Base-by-base conservation (phyloP, 2,329 filamentous ascomycete genomes). In the Aspergillus novoparasiticus region DNA sequence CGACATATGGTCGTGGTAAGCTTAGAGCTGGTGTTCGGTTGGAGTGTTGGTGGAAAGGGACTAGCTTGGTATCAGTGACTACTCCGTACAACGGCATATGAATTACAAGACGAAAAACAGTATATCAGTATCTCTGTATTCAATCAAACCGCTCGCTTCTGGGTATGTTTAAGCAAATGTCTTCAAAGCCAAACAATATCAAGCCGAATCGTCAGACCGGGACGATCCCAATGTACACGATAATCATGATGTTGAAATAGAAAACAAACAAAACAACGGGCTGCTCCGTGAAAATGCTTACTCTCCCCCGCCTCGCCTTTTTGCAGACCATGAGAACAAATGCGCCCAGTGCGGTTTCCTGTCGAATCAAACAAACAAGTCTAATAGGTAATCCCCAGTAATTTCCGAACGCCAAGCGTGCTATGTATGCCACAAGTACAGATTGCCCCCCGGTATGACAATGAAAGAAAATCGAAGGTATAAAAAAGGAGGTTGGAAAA, bases 321-420 rank as follows among this genome's bases (percentile, higher is more conserved):
- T 69, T 71, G 68, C 66, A 70, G 71, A 70, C 71, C 68, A 67
- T 71, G 67, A 75, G 71, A 69, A 71, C 71, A 76, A 71, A 75
- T 75, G 71, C 71, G 70, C 74, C 71, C 68, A 72, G 66, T 71
- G 67, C 68, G 68, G 69, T 67, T 70, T 72, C 69, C 70, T 71
- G 71, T 69, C 69, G 48, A 71, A 71, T 71, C 69, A 72, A 70
- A 71, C 71, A 74, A 73, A 72, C 72, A 69, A 76, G 70, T 75
- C 73, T 75, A 76, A 72, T 72, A 66, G 60, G 46, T 32, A 62
- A 67, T 65, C 59, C 72, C 72, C 66, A 69, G 57, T 59, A 34
- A 59, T 32, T 69, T 71, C 72, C 72, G 70, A 76, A 76, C 73
- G 74, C 74, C 74, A 69, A 69, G 73, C 66, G 73, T 75, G 74